Evolutionary conservation across 768 basidiomycete genomes (phyloP), one percentile per base, ranked within the genome.

Genomic region (Hygrophoropsis aurantiaca): DNA sequence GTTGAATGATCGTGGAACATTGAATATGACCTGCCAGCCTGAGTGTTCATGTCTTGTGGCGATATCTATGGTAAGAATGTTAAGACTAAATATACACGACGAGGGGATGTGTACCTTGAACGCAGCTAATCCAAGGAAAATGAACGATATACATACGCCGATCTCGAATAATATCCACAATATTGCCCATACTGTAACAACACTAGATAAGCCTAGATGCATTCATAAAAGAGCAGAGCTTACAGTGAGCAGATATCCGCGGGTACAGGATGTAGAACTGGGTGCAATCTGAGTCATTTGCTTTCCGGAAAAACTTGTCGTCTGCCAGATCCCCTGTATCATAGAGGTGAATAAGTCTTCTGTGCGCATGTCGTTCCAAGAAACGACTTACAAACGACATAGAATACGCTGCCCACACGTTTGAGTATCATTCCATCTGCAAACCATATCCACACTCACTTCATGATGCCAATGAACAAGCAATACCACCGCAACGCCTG

Each of bases 221-320:
- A 43, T 46, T 15, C 3, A 20, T 27, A 33, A 19, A 36, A 15
- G 20, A 19, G 16, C 34, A 36, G 41, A 41, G n/a, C 79, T 50
- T 66, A 89, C 90, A 66, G 59, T 92, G 88, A n/a, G 88, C 76
- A 33, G 80, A 75, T 43, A 89, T 74, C 5, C 70, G 64, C 15
- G 88, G 87, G 65, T 75, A 92, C 42, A 97, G 62, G 37, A 92
- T 69, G 15, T 80, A 69, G 61, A 92, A 95, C 58, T 97, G 94
- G 2, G 92, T 90, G 49, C 90, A 89, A 60, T 95, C 94, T 1
- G 91, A 93, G 58, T 93, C 90, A 59, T 95, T 95, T 21, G 84
- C 78, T 73, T 95, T 95, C 60, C 93, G 90, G 69, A 94, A 97
- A 70, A 94, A 91, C 46, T 89, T 79, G 61, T 97, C 94, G 63